Percentiles rank a stretch among this genome's conserved stretches.
Conservation (phyloP, 352 stramenopile species). For the Pythium sp. region DNA sequence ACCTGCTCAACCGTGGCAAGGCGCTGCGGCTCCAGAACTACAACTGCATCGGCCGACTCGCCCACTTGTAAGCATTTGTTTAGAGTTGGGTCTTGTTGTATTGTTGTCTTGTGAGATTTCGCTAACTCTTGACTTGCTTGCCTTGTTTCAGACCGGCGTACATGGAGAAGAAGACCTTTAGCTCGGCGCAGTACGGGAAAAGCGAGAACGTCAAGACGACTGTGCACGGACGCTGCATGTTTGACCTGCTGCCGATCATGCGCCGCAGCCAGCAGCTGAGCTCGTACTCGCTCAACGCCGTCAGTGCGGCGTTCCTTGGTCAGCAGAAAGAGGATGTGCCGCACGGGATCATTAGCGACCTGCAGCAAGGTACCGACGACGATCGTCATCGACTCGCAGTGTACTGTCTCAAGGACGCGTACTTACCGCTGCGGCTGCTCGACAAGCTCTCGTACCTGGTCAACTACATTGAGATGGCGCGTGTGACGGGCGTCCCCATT, state of each 20-base stretch:
- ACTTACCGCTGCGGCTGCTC: slow-evolving; percentile 95
- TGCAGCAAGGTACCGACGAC: slow-evolving; percentile 94
- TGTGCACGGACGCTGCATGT: slow-evolving; percentile 97
- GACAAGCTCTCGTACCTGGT: slow-evolving; percentile 98
- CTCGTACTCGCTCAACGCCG: slow-evolving; percentile 99
- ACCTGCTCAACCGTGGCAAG: slow-evolving; percentile 98
- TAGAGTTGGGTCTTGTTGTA: not conserved
- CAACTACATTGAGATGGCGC: slow-evolving; percentile 99
- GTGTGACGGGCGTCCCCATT: slow-evolving; percentile 97
- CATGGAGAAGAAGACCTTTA: slow-evolving; percentile 98
- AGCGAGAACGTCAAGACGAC: slow-evolving; percentile 98
- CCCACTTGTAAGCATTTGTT: slow-evolving; percentile 61
- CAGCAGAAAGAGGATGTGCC: slow-evolving; percentile 99
- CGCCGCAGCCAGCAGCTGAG: slow-evolving; percentile 99
- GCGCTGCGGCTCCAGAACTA: slow-evolving; percentile 82
- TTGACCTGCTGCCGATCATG: slow-evolving; percentile 99
- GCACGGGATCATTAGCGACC: slow-evolving; percentile 97
- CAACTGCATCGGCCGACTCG: slow-evolving; percentile 85
- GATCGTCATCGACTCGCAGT: slow-evolving; percentile 97
- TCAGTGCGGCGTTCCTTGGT: slow-evolving; percentile 96
- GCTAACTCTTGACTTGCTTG: not conserved
- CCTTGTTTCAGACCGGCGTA: slow-evolving; percentile 42
- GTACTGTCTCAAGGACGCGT: slow-evolving; percentile 99
- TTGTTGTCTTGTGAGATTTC: not conserved
- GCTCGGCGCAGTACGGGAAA: slow-evolving; percentile 96